Conservation (phyloP, 805 yeast species). For the Yamadazyma sp. region DNA sequence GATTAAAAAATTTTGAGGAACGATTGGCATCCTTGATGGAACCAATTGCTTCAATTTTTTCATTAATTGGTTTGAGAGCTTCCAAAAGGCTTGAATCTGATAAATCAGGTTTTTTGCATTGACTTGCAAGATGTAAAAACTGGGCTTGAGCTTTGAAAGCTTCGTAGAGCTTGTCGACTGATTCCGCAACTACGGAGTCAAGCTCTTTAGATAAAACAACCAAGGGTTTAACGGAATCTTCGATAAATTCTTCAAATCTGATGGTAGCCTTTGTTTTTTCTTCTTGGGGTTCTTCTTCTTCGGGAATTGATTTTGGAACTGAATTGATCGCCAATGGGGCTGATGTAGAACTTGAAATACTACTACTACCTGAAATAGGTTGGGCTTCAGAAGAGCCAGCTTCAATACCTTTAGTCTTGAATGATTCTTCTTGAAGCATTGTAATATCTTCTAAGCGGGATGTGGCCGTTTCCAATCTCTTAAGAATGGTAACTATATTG, state of each 20-base stretch:
- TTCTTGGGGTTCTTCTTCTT: constrained; percentile 2
- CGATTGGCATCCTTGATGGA: constrained; percentile 75
- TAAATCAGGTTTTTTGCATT: constrained; percentile 63
- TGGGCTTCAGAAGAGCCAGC: constrained; percentile 6
- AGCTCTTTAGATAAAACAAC: constrained; percentile 49
- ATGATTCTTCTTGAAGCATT: constrained; percentile 63
- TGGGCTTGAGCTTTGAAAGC: constrained; percentile 60
- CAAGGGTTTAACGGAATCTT: constrained; percentile 57
- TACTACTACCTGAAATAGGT: constrained; percentile 2
- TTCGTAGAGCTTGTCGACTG: constrained; percentile 44
- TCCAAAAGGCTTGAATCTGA: constrained; percentile 52
- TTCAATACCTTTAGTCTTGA: constrained; percentile 6
- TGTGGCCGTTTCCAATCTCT: constrained; percentile 86
- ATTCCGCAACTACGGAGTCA: constrained; percentile 57
- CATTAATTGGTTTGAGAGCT: constrained; percentile 67
- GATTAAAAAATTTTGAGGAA: constrained; percentile 58
- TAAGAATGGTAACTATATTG: constrained; percentile 71
- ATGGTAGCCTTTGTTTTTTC: constrained; percentile 41
- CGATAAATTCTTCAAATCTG: constrained; percentile 55
- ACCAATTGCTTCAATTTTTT: constrained; percentile 52
- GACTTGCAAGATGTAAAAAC: constrained; percentile 57
- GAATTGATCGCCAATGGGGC: not conserved
- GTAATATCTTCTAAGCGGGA: constrained; percentile 89
- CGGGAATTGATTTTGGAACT: not conserved
- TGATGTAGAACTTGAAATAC: constrained; percentile 4